These are phyloP conservation scores for Neonectria neomacrospora DNA, from an alignment of 2,329 filamentous ascomycete species.

Conservation along the genomic window DNA sequence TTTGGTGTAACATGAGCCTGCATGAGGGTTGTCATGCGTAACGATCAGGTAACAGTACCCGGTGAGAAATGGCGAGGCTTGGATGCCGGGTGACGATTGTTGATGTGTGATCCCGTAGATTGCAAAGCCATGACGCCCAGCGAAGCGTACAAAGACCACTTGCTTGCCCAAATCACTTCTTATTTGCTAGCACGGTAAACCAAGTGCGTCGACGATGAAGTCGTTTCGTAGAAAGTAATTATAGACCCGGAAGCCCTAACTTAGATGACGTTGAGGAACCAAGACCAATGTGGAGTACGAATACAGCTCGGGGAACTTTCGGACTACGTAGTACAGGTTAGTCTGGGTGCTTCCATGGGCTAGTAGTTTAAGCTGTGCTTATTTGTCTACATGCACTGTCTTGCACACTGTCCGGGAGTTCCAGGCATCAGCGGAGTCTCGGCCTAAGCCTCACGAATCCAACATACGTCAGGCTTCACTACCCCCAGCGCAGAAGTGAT, in stretches of 20 bases:
- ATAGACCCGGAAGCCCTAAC: neutral
- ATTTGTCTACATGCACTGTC: neutral
- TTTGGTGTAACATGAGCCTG: constrained; percentile 21
- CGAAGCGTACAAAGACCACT: neutral
- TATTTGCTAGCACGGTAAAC: constrained; percentile 6
- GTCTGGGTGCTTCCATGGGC: neutral
- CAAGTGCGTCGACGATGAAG: constrained; percentile 6
- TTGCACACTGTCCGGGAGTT: constrained; percentile 25
- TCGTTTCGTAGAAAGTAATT: constrained; percentile 2
- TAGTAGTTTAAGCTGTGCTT: constrained; percentile 3
- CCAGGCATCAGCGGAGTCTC: constrained; percentile 23
- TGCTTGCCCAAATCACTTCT: constrained; percentile 11
- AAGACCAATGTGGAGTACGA: constrained; percentile 10
- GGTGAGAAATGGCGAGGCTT: constrained; percentile 18
- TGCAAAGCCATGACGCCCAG: constrained; percentile 10
- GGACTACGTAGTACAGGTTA: no score
- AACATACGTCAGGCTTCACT: constrained; percentile 15
- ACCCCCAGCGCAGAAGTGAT: constrained; percentile 20
- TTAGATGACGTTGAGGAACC: constrained; percentile 7
- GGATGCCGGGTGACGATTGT: constrained; percentile 17
- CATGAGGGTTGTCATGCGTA: constrained; percentile 17
- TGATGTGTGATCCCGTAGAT: constrained; percentile 23
- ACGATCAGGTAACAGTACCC: constrained; percentile 8
- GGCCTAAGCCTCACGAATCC: constrained; percentile 14
- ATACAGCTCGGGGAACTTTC: neutral